Evolutionary conservation across 106 monocot species (phyloP), one percentile per base, ranked within the genome.

Genomic region (Allium cepa): DNA sequence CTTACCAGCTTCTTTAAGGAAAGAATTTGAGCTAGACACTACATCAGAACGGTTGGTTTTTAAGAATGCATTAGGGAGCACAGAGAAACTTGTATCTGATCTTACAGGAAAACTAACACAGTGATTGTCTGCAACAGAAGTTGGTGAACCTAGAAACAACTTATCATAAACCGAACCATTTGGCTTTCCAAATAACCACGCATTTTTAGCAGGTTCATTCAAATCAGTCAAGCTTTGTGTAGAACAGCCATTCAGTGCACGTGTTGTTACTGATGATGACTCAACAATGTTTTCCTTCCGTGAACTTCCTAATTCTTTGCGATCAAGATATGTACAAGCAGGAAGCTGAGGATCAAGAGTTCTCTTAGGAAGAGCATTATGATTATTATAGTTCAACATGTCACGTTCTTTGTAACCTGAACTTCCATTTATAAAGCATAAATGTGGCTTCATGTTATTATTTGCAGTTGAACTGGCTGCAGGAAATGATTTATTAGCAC

Each of bases 341-440:
- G 84, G 84, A 71, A 88, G 81, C 62, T 73, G 73, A 75, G 81
- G 84, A 58, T 81, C 88, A 79, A 88, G 57, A 69, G 64, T 84
- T 71, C 57, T 76, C 60, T 66, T 81, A 7, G 76, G 57, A 49
- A 27, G 48, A 26, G 13, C 71, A 50, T 60, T 59, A 48, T 1
- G 1, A 22, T 52, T 75, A 36, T 5, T 36, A 65, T 64, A 52
- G 16, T 75, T 64, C 9, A 53, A 15, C 52, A 55, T 53, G 28
- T 28, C 52, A 18, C 17, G 52, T 75, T 76, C 67, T n/a, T 70
- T 50, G 27, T 46, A 7, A 60, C 36, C 27, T 15, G 45, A 66
- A 51, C 59, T 80, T 78, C 74, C 69, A 49, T 74, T 65, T 10
- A 77, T 26, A 71, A 79, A 79, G 50, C 68, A 79, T 46, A 75